phyloP scores from a whole-genome alignment of 306 rosid species.

The Malus sieversii region DNA sequence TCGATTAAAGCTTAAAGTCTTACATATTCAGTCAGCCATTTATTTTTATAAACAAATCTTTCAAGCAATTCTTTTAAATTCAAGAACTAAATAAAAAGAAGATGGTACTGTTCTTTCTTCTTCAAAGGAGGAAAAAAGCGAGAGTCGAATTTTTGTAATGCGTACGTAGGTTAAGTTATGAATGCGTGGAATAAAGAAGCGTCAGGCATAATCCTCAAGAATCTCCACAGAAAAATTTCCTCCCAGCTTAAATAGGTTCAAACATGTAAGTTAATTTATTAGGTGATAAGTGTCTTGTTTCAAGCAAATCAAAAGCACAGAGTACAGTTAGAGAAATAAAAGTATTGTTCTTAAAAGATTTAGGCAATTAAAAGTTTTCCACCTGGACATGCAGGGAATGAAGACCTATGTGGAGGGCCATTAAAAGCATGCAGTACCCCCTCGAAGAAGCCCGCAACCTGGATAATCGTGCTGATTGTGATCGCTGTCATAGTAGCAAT shows the following conservation, averaged over 20 bases:
- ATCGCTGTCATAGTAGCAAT: slow-evolving; percentile 39
- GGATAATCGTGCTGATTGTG: slow-evolving; percentile 29
- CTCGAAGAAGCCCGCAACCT: slow-evolving; percentile 15
- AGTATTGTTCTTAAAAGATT: neutral
- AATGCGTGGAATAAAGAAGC: too few species aligned
- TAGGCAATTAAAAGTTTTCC: neutral
- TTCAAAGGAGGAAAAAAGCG: neutral
- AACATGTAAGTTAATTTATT: neutral
- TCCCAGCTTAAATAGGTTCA: neutral
- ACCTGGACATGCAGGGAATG: slow-evolving; percentile 41
- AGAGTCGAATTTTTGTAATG: neutral
- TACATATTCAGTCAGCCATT: too few species aligned
- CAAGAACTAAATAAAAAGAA: neutral
- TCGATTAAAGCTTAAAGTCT: too few species aligned
- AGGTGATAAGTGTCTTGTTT: neutral
- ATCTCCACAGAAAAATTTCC: neutral
- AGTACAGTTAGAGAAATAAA: neutral
- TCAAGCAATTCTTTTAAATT: neutral
- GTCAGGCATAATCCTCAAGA: neutral
- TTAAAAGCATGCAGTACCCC: slow-evolving; percentile 31
- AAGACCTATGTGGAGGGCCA: slow-evolving; percentile 68
- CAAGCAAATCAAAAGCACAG: neutral
- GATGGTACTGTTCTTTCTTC: neutral
- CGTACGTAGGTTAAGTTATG: neutral
- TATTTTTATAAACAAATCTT: too few species aligned